Percentiles rank a stretch among this genome's conserved stretches.
Evolutionary conservation across 2,329 filamentous ascomycete species (phyloP).

Genomic region (Chaetomiaceae sp.): DNA sequence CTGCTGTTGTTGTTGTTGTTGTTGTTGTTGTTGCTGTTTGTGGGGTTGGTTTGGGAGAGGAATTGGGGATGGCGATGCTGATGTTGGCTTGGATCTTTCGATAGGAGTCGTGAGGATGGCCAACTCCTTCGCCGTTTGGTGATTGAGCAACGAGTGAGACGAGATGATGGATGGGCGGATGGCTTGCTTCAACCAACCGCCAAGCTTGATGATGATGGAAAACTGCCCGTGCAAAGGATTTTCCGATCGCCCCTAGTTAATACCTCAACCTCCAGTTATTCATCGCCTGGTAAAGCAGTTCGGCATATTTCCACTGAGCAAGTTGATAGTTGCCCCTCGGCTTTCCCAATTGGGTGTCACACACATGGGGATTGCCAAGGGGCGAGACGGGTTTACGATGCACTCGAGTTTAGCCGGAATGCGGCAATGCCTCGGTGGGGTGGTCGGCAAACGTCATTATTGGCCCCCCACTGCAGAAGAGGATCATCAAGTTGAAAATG

Average conservation of each 20-base stretch:
- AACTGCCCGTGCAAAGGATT: not conserved
- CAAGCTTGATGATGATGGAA: too few species aligned
- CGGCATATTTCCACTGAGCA: slow-evolving; percentile 3
- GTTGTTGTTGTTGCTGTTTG: not conserved
- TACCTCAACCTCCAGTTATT: not conserved
- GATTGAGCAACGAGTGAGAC: too few species aligned
- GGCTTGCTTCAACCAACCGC: not conserved
- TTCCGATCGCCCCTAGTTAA: slow-evolving; percentile 5
- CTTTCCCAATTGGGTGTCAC: slow-evolving; percentile 16
- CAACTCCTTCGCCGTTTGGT: too few species aligned
- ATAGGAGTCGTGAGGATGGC: too few species aligned
- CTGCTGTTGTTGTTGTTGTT: slow-evolving; percentile 2
- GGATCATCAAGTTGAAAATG: slow-evolving; percentile 1
- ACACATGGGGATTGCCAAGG: not conserved
- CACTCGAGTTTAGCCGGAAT: slow-evolving; percentile 21
- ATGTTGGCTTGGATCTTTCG: too few species aligned
- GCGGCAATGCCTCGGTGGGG: slow-evolving; percentile 12
- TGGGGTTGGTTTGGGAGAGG: too few species aligned
- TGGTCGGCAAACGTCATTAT: slow-evolving; percentile 17
- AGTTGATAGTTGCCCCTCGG: slow-evolving; percentile 15
- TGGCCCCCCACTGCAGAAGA: slow-evolving; percentile 6
- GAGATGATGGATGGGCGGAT: not conserved
- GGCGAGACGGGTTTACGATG: not conserved
- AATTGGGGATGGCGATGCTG: not conserved
- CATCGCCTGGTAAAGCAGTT: not conserved